These are phyloP conservation scores for Ogataea pilisensis DNA, from an alignment of 805 yeast species.

Conservation along the genomic window DNA sequence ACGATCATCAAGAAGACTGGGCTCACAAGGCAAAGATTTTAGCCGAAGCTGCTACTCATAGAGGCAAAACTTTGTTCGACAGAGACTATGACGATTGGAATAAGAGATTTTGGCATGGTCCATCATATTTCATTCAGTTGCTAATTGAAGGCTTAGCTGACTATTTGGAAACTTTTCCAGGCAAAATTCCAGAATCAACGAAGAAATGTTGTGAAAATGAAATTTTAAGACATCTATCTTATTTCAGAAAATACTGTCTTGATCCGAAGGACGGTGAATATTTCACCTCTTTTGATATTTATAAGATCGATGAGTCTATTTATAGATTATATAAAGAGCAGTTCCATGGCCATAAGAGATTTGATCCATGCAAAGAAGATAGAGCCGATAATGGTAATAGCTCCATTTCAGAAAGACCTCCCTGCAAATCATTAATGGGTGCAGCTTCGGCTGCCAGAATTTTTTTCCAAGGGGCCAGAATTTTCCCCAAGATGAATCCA, in stretches of 20 bases:
- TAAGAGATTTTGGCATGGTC: conserved; percentile 61
- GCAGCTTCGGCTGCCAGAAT: conserved; percentile 65
- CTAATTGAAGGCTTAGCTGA: conserved; percentile 67
- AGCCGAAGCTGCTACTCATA: conserved; percentile 57
- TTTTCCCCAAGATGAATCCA: conserved; percentile 36
- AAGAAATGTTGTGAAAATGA: conserved; percentile 35
- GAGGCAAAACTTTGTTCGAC: conserved; percentile 54
- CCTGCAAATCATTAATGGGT: conserved; percentile 48
- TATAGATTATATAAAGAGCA: conserved; percentile 46
- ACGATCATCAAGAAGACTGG: conserved; percentile 51
- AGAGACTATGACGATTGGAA: conserved; percentile 51
- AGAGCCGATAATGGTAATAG: conserved; percentile 38
- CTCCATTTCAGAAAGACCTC: conserved; percentile 27
- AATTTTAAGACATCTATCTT: conserved; percentile 49
- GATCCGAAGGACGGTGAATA: conserved; percentile 60
- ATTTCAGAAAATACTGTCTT: conserved; percentile 52
- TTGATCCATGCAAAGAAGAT: conserved; percentile 48
- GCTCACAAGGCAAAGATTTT: conserved; percentile 39
- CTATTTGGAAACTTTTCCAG: conserved; percentile 48
- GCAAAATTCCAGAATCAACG: conserved; percentile 33
- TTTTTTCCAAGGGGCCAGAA: conserved; percentile 63
- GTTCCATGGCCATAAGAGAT: conserved; percentile 36
- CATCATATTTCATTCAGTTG: conserved; percentile 62
- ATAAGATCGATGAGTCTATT: conserved; percentile 44
- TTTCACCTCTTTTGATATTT: conserved; percentile 55